Conservation (phyloP, 1,284 basidiomycete genomes). For the Apiotrichum gracile region DNA sequence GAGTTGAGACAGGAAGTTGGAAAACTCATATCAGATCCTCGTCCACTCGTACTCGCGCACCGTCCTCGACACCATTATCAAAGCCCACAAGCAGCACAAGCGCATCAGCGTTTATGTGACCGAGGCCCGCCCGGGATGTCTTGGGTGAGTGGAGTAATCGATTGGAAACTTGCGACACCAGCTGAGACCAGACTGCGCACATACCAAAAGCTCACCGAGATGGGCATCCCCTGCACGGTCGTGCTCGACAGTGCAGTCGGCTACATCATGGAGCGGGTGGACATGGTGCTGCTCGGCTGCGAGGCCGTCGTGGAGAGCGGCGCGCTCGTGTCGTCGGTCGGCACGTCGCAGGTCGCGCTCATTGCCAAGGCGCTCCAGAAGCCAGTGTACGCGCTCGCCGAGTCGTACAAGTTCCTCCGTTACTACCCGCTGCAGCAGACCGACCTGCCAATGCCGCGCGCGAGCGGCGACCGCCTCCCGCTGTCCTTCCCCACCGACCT, state of each 20-base stretch:
- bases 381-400: constrained; percentile 93
- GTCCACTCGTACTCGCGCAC: constrained; percentile 95
- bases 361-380: constrained; percentile 91
- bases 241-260: constrained; percentile 94
- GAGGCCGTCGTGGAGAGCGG: constrained; percentile 95
- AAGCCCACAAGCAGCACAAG: constrained; percentile 77
- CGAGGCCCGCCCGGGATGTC: constrained; percentile 43
- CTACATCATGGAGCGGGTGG: constrained; percentile 92
- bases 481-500: constrained; percentile 24
- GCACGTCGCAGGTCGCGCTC: constrained; percentile 93
- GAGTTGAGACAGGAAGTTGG: constrained; percentile 44
- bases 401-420: constrained; percentile 97
- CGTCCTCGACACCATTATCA: constrained; percentile 85
- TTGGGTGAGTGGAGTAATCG: constrained; percentile 21
- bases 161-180: not conserved
- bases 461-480: constrained; percentile 11
- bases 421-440: constrained; percentile 95
- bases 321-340: constrained; percentile 59
- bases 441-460: constrained; percentile 63
- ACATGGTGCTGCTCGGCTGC: constrained; percentile 91
- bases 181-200: constrained; percentile 65
- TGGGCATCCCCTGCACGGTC: constrained; percentile 88
- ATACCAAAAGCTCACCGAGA: constrained; percentile 71
- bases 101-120: constrained; percentile 96
- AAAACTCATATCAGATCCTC: no score